These are phyloP conservation scores for Beauveria medogensis DNA, from an alignment of 2,329 filamentous ascomycete species.

Conservation along the genomic window DNA sequence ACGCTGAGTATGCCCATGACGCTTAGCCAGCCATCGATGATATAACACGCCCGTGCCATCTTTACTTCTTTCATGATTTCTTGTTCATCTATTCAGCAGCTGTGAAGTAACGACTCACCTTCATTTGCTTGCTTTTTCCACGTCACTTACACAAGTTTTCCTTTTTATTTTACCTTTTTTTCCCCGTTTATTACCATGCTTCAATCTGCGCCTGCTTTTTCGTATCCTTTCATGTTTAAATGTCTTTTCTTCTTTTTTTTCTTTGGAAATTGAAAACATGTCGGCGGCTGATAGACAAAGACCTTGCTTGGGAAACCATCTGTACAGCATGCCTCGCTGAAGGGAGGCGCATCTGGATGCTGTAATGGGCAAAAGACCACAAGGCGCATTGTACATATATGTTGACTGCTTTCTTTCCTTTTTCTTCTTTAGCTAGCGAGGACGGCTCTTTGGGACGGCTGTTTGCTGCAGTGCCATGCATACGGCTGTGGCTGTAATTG, in stretches of 20 bases:
- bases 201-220: slow-evolving; percentile 5
- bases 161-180: slow-evolving; percentile 6
- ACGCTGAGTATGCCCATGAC: slow-evolving; percentile 58
- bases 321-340: slow-evolving; percentile 2
- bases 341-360: neutral
- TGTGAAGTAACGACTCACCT: slow-evolving; percentile 13
- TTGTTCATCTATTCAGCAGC: slow-evolving; percentile 3
- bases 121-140: slow-evolving; percentile 12
- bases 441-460: neutral
- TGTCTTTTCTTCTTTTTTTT: slow-evolving; percentile 19
- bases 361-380: neutral
- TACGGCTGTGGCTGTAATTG: slow-evolving; percentile 9
- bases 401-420: neutral
- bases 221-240: slow-evolving; percentile 3
- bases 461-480: neutral
- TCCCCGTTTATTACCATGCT: slow-evolving; percentile 7
- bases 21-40: slow-evolving; percentile 47
- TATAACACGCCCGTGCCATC: slow-evolving; percentile 22
- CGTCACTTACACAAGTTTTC: neutral
- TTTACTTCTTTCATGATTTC: neutral
- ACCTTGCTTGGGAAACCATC: slow-evolving; percentile 1
- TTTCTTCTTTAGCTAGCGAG: neutral
- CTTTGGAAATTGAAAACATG: slow-evolving; percentile 5
- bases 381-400: slow-evolving; percentile 10
- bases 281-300: slow-evolving; percentile 2